Evolutionary conservation across 2,329 filamentous ascomycete species (phyloP).

Genomic region (Gnomoniopsis smithogilvyi): DNA sequence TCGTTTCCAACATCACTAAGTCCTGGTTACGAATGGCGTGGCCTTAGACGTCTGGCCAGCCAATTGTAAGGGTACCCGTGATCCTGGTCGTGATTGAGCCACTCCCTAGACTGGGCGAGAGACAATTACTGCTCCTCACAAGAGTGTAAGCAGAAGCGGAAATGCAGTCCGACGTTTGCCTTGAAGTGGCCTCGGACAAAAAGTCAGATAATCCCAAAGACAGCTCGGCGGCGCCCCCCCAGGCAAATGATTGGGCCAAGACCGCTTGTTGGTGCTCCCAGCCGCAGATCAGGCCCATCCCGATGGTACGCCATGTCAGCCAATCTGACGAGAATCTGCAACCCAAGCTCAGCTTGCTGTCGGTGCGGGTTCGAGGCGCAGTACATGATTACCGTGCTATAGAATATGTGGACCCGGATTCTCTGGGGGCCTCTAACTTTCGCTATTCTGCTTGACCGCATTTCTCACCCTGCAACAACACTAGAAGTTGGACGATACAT

Average conservation of each 20-base stretch:
- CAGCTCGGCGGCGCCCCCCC: background rate
- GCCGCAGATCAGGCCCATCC: background rate
- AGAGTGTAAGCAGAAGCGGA: background rate
- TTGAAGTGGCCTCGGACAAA: background rate
- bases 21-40: too few species aligned
- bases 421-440: background rate
- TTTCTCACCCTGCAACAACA: background rate
- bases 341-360: background rate
- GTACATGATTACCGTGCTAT: background rate
- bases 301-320: background rate
- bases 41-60: too few species aligned
- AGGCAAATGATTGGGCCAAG: background rate
- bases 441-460: background rate
- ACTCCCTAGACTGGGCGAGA: too few species aligned
- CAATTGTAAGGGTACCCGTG: too few species aligned
- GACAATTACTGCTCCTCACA: too few species aligned
- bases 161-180: background rate
- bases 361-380: background rate
- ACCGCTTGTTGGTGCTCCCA: background rate
- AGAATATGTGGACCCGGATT: background rate
- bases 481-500: background rate
- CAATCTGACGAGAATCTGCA: background rate
- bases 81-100: background rate
- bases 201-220: background rate
- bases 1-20: too few species aligned